Percentiles rank a stretch among this genome's conserved stretches.
Evolutionary conservation across 306 rosid genomes (phyloP).

Genomic region (Vigna mungo): DNA sequence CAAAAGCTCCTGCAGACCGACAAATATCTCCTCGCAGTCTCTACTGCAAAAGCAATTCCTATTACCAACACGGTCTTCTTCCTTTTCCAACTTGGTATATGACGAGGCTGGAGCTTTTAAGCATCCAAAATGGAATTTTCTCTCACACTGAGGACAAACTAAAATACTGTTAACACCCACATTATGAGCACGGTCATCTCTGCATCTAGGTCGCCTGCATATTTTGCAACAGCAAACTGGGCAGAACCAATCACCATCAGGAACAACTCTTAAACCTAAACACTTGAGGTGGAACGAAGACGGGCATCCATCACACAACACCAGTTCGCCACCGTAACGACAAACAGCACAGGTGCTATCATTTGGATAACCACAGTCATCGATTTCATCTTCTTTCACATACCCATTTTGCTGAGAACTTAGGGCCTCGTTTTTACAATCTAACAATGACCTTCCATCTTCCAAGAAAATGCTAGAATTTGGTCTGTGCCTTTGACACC

Average conservation of each 20-base stretch:
- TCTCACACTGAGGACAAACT: constrained; percentile 65
- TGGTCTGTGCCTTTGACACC: constrained; percentile 67
- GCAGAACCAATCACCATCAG: constrained; percentile 73
- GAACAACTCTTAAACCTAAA: constrained; percentile 49
- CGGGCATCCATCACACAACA: constrained; percentile 70
- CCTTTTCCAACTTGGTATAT: background rate
- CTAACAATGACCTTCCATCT: constrained; percentile 62
- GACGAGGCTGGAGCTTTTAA: constrained; percentile 1
- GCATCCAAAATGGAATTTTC: constrained; percentile 58
- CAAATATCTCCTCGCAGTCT: constrained; percentile 53
- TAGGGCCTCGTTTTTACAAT: constrained; percentile 51
- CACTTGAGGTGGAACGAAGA: constrained; percentile 60
- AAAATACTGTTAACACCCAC: constrained; percentile 10
- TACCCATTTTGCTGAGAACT: background rate
- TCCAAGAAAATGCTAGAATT: constrained; percentile 60
- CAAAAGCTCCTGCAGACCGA: constrained; percentile 46
- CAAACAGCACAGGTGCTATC: constrained; percentile 61
- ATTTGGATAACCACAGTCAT: background rate
- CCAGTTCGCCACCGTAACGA: constrained; percentile 59
- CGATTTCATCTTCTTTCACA: background rate
- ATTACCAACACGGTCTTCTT: background rate
- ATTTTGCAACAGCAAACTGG: constrained; percentile 66
- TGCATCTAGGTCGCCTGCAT: constrained; percentile 43
- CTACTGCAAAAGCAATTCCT: constrained; percentile 57
- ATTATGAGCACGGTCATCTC: constrained; percentile 3